These are phyloP conservation scores for Theobroma cacao DNA, from an alignment of 345 rosid species.

Conservation along the genomic window DNA sequence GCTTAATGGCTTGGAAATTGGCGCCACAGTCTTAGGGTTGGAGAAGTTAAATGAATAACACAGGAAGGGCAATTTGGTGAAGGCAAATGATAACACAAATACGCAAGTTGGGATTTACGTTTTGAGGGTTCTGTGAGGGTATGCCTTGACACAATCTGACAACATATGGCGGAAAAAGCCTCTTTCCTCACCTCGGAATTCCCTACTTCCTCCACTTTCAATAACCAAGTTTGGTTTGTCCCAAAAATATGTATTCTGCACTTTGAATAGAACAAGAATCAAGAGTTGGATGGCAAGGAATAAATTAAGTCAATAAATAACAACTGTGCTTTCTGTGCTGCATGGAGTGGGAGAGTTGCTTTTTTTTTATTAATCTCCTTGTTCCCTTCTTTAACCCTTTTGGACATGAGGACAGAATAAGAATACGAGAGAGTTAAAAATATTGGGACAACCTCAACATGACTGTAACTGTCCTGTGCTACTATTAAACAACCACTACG, in stretches of 20 bases:
- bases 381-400: neutral
- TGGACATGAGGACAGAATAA: neutral
- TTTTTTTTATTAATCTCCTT: neutral
- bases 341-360: no score
- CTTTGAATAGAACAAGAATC: neutral
- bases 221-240: constrained; percentile 6
- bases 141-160: constrained; percentile 35
- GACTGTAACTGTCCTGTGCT: neutral
- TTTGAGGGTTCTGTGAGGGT: constrained; percentile 25
- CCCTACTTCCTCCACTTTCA: constrained; percentile 23
- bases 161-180: constrained; percentile 1
- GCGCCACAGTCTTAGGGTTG: neutral
- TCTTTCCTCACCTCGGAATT: constrained; percentile 23
- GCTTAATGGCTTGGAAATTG: neutral
- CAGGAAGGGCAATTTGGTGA: neutral
- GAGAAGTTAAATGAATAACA: neutral
- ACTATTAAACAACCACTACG: neutral
- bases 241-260: neutral
- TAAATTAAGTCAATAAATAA: neutral
- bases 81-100: neutral
- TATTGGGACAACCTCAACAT: constrained; percentile 1
- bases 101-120: neutral
- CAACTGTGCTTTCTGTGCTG: neutral
- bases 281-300: neutral
- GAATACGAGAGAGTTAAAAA: neutral